A percentile compares a stretch with the other conserved stretches of the same genome.
phyloP scores from a whole-genome alignment of 805 yeast species.

The Starmera caribaea region DNA sequence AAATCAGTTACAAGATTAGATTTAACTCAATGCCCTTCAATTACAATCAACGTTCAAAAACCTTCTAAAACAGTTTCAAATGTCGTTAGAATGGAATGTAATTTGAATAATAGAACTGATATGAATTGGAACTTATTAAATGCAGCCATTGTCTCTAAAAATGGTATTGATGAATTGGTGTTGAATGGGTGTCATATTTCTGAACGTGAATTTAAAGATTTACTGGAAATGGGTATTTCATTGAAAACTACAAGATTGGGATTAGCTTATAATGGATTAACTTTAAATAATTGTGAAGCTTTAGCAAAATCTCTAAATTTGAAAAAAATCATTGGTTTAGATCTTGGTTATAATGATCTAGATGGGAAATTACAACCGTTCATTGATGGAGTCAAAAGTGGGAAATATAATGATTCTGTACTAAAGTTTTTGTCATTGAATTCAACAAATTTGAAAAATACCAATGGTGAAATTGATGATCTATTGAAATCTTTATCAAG shows the following conservation, averaged over 20 bases:
- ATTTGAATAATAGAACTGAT: conserved; percentile 41
- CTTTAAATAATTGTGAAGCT: conserved; percentile 43
- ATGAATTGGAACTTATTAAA: conserved; percentile 79
- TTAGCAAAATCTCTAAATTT: conserved; percentile 50
- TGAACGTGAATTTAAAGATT: conserved; percentile 41
- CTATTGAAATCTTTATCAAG: conserved; percentile 41
- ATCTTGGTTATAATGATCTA: conserved; percentile 75
- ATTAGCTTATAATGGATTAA: conserved; percentile 66
- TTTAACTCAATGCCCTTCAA: conserved; percentile 41
- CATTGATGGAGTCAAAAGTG: conserved; percentile 15
- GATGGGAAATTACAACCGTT: conserved; percentile 24
- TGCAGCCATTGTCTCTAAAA: conserved; percentile 64
- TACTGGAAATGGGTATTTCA: conserved; percentile 56
- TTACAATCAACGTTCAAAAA: conserved; percentile 28
- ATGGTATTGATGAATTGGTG: conserved; percentile 72
- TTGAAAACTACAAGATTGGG: conserved; percentile 57
- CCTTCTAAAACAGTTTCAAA: conserved; percentile 25
- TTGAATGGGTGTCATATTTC: conserved; percentile 73
- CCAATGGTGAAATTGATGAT: conserved; percentile 19
- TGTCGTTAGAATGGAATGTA: conserved; percentile 27
- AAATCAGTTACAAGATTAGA: conserved; percentile 50
- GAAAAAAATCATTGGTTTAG: conserved; percentile 53
- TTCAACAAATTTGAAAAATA: conserved; percentile 44
- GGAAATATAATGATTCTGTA: conserved; percentile 15
- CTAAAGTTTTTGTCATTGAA: conserved; percentile 50